phyloP scores from a whole-genome alignment of 371 early-diverging fungal species.

The Pancytospora philotis region DNA sequence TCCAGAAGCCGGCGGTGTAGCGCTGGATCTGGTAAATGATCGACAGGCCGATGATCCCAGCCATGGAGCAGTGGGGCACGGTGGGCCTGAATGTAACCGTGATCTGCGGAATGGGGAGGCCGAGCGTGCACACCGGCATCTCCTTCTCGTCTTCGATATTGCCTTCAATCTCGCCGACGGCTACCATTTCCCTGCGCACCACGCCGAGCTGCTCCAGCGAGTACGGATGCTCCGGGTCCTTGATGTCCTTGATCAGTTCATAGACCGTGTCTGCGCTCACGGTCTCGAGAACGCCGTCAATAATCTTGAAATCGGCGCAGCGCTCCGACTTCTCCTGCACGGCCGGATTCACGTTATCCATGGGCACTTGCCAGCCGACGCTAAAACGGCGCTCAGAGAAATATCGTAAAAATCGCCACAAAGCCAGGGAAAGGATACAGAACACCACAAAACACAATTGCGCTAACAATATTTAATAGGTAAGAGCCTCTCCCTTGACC shows the following conservation, averaged over 20 bases:
- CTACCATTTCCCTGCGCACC: conserved; percentile 32
- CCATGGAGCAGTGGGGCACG: conserved; percentile 98
- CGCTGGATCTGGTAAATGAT: conserved; percentile 78
- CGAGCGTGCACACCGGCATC: conserved; percentile 60
- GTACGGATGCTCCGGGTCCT: conserved; percentile 83
- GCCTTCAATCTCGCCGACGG: conserved; percentile 23
- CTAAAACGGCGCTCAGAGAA: no score
- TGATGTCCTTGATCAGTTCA: conserved; percentile 84
- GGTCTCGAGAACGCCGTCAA: conserved; percentile 1
- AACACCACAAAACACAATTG: no score
- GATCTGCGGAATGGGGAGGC: conserved; percentile 47
- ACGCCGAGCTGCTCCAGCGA: conserved; percentile 62
- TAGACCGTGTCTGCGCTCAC: conserved; percentile 46
- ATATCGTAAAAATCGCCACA: no score
- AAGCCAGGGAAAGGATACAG: no score
- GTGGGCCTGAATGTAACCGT: conserved; percentile 71
- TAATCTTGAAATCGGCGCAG: no score
- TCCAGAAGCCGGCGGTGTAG: conserved; percentile 75
- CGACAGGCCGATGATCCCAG: conserved; percentile 89
- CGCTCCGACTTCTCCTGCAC: no score
- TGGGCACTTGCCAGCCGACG: no score
- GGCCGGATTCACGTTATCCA: not conserved
- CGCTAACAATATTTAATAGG: conserved; percentile 55
- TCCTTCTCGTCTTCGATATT: no score
- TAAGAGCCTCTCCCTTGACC: conserved; percentile 60